These are phyloP conservation scores for Xylaria sp. DNA, from an alignment of 2,329 filamentous ascomycete species.

Conservation along the genomic window DNA sequence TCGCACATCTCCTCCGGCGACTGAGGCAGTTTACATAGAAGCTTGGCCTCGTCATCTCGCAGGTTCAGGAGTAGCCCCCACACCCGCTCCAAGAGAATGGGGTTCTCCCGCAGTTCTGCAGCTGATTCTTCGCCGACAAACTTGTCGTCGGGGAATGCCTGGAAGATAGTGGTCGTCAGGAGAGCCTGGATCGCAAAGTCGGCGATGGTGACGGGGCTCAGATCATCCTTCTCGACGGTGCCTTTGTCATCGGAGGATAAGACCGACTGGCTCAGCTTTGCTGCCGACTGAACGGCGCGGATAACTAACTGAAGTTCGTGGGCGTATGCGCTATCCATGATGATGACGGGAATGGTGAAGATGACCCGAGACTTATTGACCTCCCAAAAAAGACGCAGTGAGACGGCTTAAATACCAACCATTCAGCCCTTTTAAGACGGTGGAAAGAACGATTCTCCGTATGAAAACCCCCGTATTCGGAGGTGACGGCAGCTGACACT, in stretches of 20 bases:
- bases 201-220: slow-evolving; percentile 53
- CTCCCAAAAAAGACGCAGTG: not conserved
- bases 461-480: not conserved
- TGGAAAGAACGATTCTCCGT: not conserved
- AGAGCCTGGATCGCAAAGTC: slow-evolving; percentile 57
- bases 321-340: slow-evolving; percentile 30
- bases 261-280: slow-evolving; percentile 46
- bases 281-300: slow-evolving; percentile 35
- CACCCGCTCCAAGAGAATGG: slow-evolving; percentile 41
- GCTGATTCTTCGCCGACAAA: slow-evolving; percentile 55
- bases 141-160: slow-evolving; percentile 45
- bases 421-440: not conserved
- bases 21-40: slow-evolving; percentile 32
- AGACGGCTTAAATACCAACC: not conserved
- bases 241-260: slow-evolving; percentile 45
- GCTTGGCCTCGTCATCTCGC: slow-evolving; percentile 25
- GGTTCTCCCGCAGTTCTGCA: slow-evolving; percentile 40
- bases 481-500: not conserved
- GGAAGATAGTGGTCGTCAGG: slow-evolving; percentile 45
- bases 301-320: slow-evolving; percentile 29
- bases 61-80: slow-evolving; percentile 40
- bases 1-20: slow-evolving; percentile 45
- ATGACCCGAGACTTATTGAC: not conserved
- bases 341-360: slow-evolving; percentile 8
- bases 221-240: slow-evolving; percentile 48